phyloP scores from a whole-genome alignment of 1,284 basidiomycete species.

The Amylostereum areolatum region DNA sequence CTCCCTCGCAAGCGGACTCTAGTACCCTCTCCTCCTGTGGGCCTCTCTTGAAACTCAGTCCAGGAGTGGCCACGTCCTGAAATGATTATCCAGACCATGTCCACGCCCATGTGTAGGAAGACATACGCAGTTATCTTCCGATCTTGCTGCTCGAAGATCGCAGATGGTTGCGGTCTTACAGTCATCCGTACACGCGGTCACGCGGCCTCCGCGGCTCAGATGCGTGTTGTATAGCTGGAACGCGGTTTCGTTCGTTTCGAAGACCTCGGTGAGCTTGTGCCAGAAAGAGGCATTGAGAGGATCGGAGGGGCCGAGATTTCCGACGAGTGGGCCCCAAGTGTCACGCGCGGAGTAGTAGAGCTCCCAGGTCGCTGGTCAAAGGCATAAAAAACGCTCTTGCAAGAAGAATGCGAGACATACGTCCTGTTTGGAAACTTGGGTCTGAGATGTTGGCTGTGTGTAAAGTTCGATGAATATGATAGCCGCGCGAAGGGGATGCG shows the following conservation, averaged over 20 bases:
- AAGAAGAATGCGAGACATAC: too few species aligned
- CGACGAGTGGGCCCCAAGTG: constrained; percentile 11
- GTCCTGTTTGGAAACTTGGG: constrained; percentile 30
- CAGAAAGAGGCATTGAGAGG: constrained; percentile 25
- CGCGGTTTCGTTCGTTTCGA: constrained; percentile 19
- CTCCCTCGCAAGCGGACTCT: too few species aligned
- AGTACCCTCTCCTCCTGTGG: too few species aligned
- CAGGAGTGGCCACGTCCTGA: too few species aligned
- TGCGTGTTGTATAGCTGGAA: constrained; percentile 11
- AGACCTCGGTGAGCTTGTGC: constrained; percentile 24
- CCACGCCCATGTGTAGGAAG: too few species aligned
- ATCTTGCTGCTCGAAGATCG: constrained; percentile 3
- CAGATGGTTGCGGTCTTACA: constrained; percentile 6
- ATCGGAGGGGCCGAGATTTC: constrained; percentile 4
- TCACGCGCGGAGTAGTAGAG: constrained; percentile 22
- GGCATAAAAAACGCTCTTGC: too few species aligned
- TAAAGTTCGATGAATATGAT: too few species aligned
- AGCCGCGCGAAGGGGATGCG: not conserved
- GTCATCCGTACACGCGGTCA: constrained; percentile 2
- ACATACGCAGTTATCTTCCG: constrained; percentile 6
- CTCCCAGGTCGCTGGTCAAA: constrained; percentile 4
- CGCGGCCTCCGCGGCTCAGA: constrained; percentile 1
- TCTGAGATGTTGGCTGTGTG: constrained; percentile 31
- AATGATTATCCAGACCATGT: too few species aligned
- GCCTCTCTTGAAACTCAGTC: too few species aligned